A percentile compares a stretch with the other conserved stretches of the same genome.
Evolutionary conservation across 2,329 filamentous ascomycete species (phyloP).

Genomic region (Penicillium nordicum): DNA sequence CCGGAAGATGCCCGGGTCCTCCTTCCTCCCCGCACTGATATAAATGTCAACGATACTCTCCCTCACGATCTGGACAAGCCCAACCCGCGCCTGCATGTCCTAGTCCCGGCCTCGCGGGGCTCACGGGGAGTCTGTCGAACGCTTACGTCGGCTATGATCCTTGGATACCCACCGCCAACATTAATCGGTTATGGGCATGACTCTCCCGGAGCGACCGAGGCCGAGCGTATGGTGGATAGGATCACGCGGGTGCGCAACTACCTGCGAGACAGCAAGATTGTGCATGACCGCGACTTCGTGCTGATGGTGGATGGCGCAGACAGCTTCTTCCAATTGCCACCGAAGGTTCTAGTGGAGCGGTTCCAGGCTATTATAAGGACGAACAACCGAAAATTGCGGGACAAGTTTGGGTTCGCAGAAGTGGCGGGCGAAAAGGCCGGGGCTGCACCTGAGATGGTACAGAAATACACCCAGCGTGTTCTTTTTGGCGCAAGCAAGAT

Average conservation of each 20-base stretch:
- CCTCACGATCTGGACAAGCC: constrained; percentile 33
- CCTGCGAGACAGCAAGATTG: constrained; percentile 46
- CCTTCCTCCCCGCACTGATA: constrained; percentile 15
- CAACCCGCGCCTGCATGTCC: constrained; percentile 52
- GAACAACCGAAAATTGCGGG: constrained; percentile 52
- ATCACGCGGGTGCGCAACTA: constrained; percentile 48
- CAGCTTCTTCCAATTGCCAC: constrained; percentile 63
- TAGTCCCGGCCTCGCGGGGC: constrained; percentile 50
- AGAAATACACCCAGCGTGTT: constrained; percentile 52
- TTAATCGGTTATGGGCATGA: constrained; percentile 47
- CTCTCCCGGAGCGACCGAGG: constrained; percentile 29
- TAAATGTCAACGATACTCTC: constrained; percentile 29
- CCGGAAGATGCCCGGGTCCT: constrained; percentile 34
- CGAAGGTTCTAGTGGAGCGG: constrained; percentile 59
- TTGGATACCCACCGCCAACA: constrained; percentile 58
- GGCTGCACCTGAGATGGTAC: constrained; percentile 25
- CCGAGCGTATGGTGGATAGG: constrained; percentile 45
- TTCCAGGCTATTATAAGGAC: constrained; percentile 56
- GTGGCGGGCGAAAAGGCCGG: constrained; percentile 20
- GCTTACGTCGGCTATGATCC: constrained; percentile 55
- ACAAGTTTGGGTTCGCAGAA: constrained; percentile 47
- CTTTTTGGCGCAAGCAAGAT: constrained; percentile 56
- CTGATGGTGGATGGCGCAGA: constrained; percentile 63
- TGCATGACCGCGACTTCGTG: constrained; percentile 59
- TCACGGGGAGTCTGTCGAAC: constrained; percentile 56